phyloP scores from a whole-genome alignment of 306 rosid genomes.

The Elaeagnus macrophylla region DNA sequence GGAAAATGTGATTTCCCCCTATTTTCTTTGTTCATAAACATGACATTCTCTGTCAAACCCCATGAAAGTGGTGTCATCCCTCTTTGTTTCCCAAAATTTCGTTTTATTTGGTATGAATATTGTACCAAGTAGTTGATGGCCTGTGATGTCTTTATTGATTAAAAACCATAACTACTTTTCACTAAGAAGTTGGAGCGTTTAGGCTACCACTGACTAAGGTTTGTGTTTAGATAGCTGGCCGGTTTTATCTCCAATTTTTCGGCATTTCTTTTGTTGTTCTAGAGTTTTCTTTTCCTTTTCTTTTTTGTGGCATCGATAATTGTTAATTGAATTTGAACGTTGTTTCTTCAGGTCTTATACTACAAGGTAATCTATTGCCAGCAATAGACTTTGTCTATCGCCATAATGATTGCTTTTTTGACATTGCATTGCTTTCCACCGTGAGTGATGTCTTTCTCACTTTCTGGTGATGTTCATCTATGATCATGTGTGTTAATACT shows the following conservation, averaged over 20 bases:
- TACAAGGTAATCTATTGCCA: slow-evolving; percentile 65
- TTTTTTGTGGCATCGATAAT: slow-evolving; percentile 11
- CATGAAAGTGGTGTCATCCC: too few relatives aligned
- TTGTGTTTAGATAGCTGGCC: too few relatives aligned
- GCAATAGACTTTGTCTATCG: slow-evolving; percentile 67
- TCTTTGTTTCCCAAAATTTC: too few relatives aligned
- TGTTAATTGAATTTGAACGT: slow-evolving; percentile 20
- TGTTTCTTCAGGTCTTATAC: slow-evolving; percentile 53
- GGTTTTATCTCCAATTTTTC: not conserved
- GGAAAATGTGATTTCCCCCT: too few relatives aligned
- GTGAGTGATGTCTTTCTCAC: slow-evolving; percentile 36
- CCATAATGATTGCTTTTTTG: slow-evolving; percentile 77
- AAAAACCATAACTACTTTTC: too few relatives aligned
- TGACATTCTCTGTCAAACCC: too few relatives aligned
- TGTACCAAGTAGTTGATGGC: too few relatives aligned
- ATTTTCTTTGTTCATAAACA: too few relatives aligned
- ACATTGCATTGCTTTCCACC: slow-evolving; percentile 73
- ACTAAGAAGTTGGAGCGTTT: too few relatives aligned
- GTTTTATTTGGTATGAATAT: too few relatives aligned
- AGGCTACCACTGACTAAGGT: too few relatives aligned
- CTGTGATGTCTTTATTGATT: too few relatives aligned
- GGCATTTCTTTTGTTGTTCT: not conserved
- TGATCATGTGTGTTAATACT: not conserved
- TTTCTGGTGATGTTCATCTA: not conserved
- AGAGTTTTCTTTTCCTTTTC: slow-evolving; percentile 6